Evolutionary conservation across 2,329 filamentous ascomycete genomes (phyloP), one percentile per base, ranked within the genome.

Genomic region (Aspergillus persii): DNA sequence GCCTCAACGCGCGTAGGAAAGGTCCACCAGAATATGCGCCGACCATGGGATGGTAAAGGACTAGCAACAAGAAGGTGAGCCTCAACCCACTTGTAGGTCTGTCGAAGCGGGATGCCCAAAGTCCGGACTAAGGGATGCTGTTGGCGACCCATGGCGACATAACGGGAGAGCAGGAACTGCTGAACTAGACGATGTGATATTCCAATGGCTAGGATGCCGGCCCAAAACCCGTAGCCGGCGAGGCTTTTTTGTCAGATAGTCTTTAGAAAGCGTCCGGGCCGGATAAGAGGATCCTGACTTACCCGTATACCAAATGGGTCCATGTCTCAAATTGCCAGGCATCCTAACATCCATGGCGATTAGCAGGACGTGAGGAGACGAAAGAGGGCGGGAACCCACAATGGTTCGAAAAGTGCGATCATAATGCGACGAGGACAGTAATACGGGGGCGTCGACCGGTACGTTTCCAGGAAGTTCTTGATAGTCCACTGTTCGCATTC

Each of bases 1-100:
- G 75, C 76, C 56, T 83, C 80, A 0, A 80, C 71, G 9, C 82
- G 77, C 1, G 78, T 79, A 2, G 81, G 80, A 39, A 83, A 76
- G 1, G 78, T 80, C 61, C 76, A 79, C 63, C 76, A 79, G 6
- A 76, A 72, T 1, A 79, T 62, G 0, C 73, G 69, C 31, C 77
- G 75, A 27, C 78, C 76, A 46, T 76, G 76, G 12, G 74, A 69
- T 27, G 76, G 74, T 41, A 81, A 75, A 0, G 79, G 72, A 1
- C 78, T 74, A 3, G 81, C 78, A 8, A 79, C 67, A 8, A 79
- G 71, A 8, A 83, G 50, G 63, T 79, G 66, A 2, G 70, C 72
- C 27, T 74, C 65, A 3, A 76, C 26, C 73, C 74, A 78, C 36
- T 73, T 8, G 61, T 29, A 15, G 9, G 46, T 18, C 9, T 36